Base-by-base conservation (phyloP, 305 asterid genomes). In the Fraxinus floribunda region DNA sequence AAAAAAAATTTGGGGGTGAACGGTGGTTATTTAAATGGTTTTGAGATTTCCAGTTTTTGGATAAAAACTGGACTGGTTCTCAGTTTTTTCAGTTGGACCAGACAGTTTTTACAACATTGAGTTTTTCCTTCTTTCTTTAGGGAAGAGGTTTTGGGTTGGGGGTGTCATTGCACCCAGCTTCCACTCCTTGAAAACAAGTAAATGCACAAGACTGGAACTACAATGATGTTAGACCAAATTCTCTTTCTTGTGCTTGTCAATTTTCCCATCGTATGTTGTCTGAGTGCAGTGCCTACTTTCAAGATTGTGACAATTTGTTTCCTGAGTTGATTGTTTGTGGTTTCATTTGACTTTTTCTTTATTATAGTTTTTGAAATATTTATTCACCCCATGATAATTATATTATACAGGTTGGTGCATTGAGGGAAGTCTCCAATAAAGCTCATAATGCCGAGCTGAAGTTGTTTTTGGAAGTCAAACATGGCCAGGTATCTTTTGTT, bases 361-460 rank as follows among this genome's bases (percentile, higher is more conserved):
- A 41, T 44, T 64, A 49, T 49, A 22, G 72, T 39, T 39, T 4
- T 64, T 75, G 34, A 18, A 76, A 46, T 46, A 36, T 72, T 62
- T 62, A 72, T 82, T 49, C 16, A 29, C 75, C 76, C 55, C 39
- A 22, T 79, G 77, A 62, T 79, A 73, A 79, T 74, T 79, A 36
- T 83, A 41, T 24, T 82, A 26, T 88, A 85, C 90, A 97, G 99
- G 99, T 94, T 80, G 97, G 98, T 80, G 93, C 93, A 88, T 84
- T 94, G 86, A 91, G 96, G 86, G 98, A 97, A 83, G 94, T 86
- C 78, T 92, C 98, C 68, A 94, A 88, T 84, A 93, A 93, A 88
- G 91, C 91, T 77, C 90, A 93, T 83, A 91, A 90, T 89, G 98
- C 98, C 7, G 98, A 94, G 82, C 89, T 97, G 78, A 94, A 93